Percentiles rank a stretch among this genome's conserved stretches.
These are phyloP conservation scores for Microdochium nivale DNA, from an alignment of 2,329 filamentous ascomycete genomes.

Conservation along the genomic window DNA sequence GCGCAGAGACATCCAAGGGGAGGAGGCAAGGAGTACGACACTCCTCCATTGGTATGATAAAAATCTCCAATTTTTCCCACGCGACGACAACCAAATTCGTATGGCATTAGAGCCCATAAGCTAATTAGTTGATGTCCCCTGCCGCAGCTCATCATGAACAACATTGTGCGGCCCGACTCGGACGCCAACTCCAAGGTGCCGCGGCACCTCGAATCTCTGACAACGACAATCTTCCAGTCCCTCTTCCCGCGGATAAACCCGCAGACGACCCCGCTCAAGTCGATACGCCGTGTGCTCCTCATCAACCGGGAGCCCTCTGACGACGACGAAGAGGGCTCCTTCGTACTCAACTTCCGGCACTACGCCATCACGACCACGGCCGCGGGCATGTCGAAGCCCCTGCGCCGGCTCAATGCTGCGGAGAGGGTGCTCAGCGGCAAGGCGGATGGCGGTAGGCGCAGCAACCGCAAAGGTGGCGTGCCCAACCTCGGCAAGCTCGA, in stretches of 20 bases:
- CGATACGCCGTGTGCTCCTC: conserved; percentile 86
- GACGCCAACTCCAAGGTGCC: conserved; percentile 65
- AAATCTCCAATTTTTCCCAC: not conserved
- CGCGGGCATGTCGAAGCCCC: conserved; percentile 73
- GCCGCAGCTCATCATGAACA: conserved; percentile 93
- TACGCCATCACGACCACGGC: conserved; percentile 91
- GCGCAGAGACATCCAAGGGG: conserved; percentile 76
- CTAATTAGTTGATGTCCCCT: too few relatives aligned
- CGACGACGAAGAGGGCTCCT: conserved; percentile 57
- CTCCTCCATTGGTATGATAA: conserved; percentile 63
- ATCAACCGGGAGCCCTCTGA: conserved; percentile 66
- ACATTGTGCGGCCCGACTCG: conserved; percentile 63
- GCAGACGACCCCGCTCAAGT: conserved; percentile 77
- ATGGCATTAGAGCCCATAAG: too few relatives aligned
- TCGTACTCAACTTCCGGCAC: conserved; percentile 81
- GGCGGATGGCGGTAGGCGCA: conserved; percentile 11
- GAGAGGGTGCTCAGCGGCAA: conserved; percentile 63
- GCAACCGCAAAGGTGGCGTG: conserved; percentile 59
- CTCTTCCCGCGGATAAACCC: conserved; percentile 95
- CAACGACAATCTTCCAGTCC: conserved; percentile 91
- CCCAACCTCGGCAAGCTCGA: conserved; percentile 87
- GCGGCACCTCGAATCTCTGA: conserved; percentile 85
- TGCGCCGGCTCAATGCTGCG: conserved; percentile 76
- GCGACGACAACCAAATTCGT: not conserved
- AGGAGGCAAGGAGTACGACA: conserved; percentile 77